phyloP scores from a whole-genome alignment of 257 asterid genomes.

The Salvia rosmarinus region DNA sequence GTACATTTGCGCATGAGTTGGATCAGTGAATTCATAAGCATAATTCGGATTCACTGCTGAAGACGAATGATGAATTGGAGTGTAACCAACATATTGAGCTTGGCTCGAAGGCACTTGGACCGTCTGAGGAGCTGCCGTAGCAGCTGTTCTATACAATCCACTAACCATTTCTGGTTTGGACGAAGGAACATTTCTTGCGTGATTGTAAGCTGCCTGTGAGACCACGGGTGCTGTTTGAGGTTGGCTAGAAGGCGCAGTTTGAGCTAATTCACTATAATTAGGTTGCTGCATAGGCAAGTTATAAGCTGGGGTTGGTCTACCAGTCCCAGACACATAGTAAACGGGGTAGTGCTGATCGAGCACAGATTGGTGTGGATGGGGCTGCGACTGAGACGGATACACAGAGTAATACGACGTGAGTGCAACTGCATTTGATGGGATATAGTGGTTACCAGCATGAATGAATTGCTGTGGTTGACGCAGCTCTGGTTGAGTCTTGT shows the following conservation, averaged over 20 bases:
- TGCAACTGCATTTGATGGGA: slow-evolving; percentile 61
- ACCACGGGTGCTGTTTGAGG: slow-evolving; percentile 51
- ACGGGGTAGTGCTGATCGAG: slow-evolving; percentile 69
- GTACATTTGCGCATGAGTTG: slow-evolving; percentile 59
- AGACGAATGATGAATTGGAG: slow-evolving; percentile 66
- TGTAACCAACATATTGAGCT: slow-evolving; percentile 55
- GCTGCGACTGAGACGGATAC: slow-evolving; percentile 65
- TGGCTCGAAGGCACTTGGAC: slow-evolving; percentile 59
- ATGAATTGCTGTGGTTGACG: slow-evolving; percentile 63
- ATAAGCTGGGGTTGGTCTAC: slow-evolving; percentile 57
- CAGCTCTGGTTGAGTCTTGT: slow-evolving; percentile 63
- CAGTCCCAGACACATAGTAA: slow-evolving; percentile 48
- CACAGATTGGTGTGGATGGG: slow-evolving; percentile 49
- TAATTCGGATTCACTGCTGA: slow-evolving; percentile 54
- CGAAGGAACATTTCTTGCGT: slow-evolving; percentile 46
- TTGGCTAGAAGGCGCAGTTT: slow-evolving; percentile 45
- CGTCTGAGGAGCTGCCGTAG: slow-evolving; percentile 57
- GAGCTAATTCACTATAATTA: slow-evolving; percentile 47
- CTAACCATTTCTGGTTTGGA: slow-evolving; percentile 56
- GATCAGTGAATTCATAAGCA: slow-evolving; percentile 63
- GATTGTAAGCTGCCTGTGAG: slow-evolving; percentile 45
- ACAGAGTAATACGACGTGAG: slow-evolving; percentile 56
- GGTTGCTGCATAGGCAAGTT: slow-evolving; percentile 58
- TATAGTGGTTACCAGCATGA: slow-evolving; percentile 57
- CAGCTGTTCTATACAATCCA: slow-evolving; percentile 51